Percentiles rank a stretch among this genome's conserved stretches.
These are phyloP conservation scores for Shiraia sp. DNA, from an alignment of 2,329 filamentous ascomycete species.

Conservation along the genomic window DNA sequence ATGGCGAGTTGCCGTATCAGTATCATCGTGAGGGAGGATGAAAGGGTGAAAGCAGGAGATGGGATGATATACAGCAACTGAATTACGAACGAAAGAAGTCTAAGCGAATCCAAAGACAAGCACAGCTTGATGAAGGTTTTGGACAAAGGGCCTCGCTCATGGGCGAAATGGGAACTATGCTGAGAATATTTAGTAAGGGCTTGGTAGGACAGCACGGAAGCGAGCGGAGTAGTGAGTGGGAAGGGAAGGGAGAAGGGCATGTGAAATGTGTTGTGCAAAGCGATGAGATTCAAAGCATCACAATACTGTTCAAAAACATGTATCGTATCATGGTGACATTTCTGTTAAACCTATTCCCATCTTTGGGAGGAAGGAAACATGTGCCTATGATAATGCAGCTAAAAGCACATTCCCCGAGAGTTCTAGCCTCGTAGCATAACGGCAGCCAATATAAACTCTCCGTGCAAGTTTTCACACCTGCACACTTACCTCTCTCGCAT, in stretches of 20 bases:
- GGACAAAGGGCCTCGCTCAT: too few species aligned
- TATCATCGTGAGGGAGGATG: conserved; percentile 22
- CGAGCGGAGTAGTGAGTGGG: neutral
- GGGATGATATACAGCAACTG: neutral
- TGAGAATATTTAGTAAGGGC: too few species aligned
- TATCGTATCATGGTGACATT: conserved; percentile 38
- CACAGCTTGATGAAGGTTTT: too few species aligned
- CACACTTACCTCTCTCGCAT: conserved; percentile 17
- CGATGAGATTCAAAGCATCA: too few species aligned
- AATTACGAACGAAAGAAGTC: neutral
- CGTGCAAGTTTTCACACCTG: conserved; percentile 35
- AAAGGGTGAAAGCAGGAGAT: neutral
- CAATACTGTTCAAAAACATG: neutral
- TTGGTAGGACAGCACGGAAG: too few species aligned
- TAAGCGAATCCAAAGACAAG: too few species aligned
- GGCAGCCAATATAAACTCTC: conserved; percentile 33
- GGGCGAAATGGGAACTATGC: too few species aligned
- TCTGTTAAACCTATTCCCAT: conserved; percentile 27
- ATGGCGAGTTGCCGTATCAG: conserved; percentile 40
- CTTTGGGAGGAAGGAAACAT: conserved; percentile 17
- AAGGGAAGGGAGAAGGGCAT: neutral
- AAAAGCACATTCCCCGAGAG: conserved; percentile 23
- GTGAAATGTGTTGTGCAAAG: neutral
- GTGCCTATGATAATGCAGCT: conserved; percentile 25
- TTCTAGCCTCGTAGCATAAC: conserved; percentile 36